A percentile compares a stretch with the other conserved stretches of the same genome.
Conservation (phyloP, 2,329 filamentous ascomycete genomes). For the Nothomitra cinnamomea region DNA sequence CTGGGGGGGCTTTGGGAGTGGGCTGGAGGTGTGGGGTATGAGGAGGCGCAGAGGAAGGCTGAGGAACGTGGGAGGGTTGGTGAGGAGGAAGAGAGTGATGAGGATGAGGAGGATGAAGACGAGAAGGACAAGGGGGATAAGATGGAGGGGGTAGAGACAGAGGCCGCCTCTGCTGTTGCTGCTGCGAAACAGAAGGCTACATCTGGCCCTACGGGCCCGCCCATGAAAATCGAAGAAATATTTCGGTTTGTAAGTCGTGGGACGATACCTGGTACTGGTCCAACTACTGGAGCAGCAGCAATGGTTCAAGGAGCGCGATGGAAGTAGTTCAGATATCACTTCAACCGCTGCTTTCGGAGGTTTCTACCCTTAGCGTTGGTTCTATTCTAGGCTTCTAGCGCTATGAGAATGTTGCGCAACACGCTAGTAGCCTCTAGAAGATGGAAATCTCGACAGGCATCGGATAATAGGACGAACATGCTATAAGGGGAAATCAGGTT, state of each 20-base stretch:
- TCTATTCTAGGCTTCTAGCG: no score
- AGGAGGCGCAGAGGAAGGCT: conserved; percentile 28
- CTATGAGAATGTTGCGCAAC: no score
- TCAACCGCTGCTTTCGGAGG: no score
- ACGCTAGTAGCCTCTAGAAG: no score
- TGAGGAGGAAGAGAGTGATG: conserved; percentile 54
- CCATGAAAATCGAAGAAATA: no score
- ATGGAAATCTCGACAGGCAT: no score
- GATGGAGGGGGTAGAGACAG: conserved; percentile 6
- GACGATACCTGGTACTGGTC: background rate
- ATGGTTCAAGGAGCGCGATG: no score
- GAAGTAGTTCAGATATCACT: no score
- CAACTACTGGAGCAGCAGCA: background rate
- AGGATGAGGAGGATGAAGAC: conserved; percentile 32
- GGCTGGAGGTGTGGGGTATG: conserved; percentile 31
- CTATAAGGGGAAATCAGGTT: no score
- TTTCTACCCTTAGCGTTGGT: no score
- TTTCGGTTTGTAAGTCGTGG: background rate
- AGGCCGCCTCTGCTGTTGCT: background rate
- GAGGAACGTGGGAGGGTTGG: conserved; percentile 46
- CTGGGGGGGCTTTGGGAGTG: conserved; percentile 43
- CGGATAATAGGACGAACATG: no score
- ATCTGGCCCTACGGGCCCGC: no score
- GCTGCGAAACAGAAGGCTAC: background rate
- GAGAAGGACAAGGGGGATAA: conserved; percentile 22